Conservation (phyloP, 1,284 basidiomycete genomes). For the Mycena citricolor region DNA sequence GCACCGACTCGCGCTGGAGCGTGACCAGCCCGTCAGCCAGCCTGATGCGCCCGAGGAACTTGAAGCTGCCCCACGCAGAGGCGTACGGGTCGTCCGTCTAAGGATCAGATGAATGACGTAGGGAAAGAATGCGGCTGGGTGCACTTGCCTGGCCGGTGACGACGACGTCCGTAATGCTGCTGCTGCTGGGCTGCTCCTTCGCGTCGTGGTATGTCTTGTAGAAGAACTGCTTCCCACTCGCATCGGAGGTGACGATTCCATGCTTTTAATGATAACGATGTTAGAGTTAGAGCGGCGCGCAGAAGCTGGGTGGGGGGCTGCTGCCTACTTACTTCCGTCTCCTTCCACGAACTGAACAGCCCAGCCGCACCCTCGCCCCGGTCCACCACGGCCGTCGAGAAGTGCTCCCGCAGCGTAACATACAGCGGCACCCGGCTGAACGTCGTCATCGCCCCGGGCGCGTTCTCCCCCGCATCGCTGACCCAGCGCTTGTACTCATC, state of each 20-base stretch:
- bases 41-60: conserved; percentile 49
- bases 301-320: too few relatives aligned
- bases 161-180: conserved; percentile 42
- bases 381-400: conserved; percentile 35
- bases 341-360: conserved; percentile 33
- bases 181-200: conserved; percentile 21
- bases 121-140: conserved; percentile 20
- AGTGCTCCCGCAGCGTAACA: conserved; percentile 46
- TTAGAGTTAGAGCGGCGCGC: too few relatives aligned
- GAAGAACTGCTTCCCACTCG: conserved; percentile 33
- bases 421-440: conserved; percentile 44
- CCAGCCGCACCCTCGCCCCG: conserved; percentile 48
- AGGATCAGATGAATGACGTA: neutral
- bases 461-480: conserved; percentile 25
- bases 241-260: conserved; percentile 41
- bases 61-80: conserved; percentile 48
- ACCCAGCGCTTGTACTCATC: conserved; percentile 38
- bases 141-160: conserved; percentile 48
- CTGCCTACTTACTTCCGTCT: conserved; percentile 40
- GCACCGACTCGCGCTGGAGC: conserved; percentile 43
- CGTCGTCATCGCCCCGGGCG: conserved; percentile 35
- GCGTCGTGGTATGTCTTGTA: conserved; percentile 38
- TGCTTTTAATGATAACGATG: too few relatives aligned
- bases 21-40: conserved; percentile 51
- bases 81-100: conserved; percentile 48